phyloP scores from a whole-genome alignment of 1,139 yeast species.

The Barnettozyma hawaiiensis region DNA sequence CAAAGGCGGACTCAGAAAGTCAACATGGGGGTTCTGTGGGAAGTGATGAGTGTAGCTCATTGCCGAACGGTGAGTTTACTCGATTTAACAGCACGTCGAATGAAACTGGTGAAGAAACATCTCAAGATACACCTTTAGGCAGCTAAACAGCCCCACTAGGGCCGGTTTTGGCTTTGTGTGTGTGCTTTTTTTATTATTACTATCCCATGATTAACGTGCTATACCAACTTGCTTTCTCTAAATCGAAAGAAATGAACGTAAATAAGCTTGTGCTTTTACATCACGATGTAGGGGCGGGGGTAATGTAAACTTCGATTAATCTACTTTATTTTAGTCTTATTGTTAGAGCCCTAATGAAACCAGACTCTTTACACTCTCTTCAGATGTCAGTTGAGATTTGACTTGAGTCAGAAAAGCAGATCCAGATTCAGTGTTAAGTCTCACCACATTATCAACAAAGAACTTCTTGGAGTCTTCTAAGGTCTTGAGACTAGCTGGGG shows the following conservation, averaged over 20 bases:
- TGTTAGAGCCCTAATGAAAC: conserved; percentile 24
- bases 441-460: conserved; percentile 32
- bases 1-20: conserved; percentile 6
- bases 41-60: not conserved
- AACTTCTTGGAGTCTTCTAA: conserved; percentile 32
- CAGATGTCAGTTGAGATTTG: conserved; percentile 25
- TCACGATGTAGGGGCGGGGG: not conserved
- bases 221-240: not conserved
- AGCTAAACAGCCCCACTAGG: not conserved
- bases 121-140: not conserved
- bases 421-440: conserved; percentile 25
- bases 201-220: not conserved
- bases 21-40: not conserved
- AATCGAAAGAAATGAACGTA: not conserved
- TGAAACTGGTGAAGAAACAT: not conserved
- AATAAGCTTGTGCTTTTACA: not conserved
- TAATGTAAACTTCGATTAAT: not conserved
- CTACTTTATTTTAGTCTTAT: not conserved
- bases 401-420: conserved; percentile 26
- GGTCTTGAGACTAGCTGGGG: conserved; percentile 39
- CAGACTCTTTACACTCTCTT: conserved; percentile 33
- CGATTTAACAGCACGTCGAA: not conserved
- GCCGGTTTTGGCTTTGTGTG: no score
- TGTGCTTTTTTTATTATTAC: no score
- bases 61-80: not conserved